These are phyloP conservation scores for Luffa aegyptiaca DNA, from an alignment of 306 rosid species.

Conservation along the genomic window DNA sequence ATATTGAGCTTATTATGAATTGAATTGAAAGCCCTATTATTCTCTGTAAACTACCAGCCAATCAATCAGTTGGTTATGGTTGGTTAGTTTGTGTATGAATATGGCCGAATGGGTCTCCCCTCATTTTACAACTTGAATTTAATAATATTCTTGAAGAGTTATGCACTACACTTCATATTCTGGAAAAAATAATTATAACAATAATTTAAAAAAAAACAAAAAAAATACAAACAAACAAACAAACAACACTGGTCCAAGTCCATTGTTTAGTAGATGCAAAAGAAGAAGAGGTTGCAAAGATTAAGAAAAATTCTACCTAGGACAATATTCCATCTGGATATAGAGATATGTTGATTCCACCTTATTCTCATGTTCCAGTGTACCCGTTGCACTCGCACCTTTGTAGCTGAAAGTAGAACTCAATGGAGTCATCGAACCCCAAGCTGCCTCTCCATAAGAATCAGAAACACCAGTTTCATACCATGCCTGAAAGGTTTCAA, in stretches of 20 bases:
- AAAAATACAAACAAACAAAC: no score
- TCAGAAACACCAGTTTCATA: slow-evolving; percentile 73
- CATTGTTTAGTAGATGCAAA: slow-evolving; percentile 5
- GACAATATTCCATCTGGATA: slow-evolving; percentile 98
- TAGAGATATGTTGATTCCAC: slow-evolving; percentile 81
- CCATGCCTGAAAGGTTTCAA: slow-evolving; percentile 74
- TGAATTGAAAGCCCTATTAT: not conserved
- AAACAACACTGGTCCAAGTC: not conserved
- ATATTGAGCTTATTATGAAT: not conserved
- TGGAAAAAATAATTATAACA: not conserved
- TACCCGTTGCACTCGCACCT: slow-evolving; percentile 40
- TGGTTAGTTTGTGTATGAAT: no score
- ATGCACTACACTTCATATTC: not conserved
- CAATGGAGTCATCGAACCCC: slow-evolving; percentile 61
- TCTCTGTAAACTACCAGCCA: no score
- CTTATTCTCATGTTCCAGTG: slow-evolving; percentile 51
- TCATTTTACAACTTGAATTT: no score
- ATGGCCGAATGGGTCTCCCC: no score
- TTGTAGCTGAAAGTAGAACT: slow-evolving; percentile 54
- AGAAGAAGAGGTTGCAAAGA: slow-evolving; percentile 11
- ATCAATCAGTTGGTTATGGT: no score
- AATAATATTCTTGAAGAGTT: no score
- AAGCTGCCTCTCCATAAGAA: slow-evolving; percentile 41
- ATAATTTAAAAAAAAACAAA: no score
- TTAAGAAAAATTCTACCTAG: slow-evolving; percentile 39